Evolutionary conservation across 768 basidiomycete species (phyloP).

Genomic region (Udeniomyces megalosporus): DNA sequence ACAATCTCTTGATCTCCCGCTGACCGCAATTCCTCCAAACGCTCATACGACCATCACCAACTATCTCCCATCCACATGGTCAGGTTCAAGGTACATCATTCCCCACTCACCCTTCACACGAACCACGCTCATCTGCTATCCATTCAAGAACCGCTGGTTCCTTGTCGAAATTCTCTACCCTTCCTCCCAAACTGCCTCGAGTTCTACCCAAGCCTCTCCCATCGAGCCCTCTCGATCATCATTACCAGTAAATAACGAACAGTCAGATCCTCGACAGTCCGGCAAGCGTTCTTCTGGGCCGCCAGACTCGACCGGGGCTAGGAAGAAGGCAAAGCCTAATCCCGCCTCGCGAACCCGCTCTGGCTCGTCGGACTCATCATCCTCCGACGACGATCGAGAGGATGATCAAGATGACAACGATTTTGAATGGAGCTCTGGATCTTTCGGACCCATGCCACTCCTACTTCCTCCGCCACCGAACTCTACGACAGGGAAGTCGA

Average conservation of each 20-base stretch:
- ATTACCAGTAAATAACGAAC: not conserved
- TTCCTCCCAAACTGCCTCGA: slow-evolving; percentile 10
- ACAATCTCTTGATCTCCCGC: not conserved
- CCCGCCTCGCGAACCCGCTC: too few species aligned
- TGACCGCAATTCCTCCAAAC: not conserved
- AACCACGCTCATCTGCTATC: not conserved
- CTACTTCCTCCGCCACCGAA: slow-evolving; percentile 12
- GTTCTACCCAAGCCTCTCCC: not conserved
- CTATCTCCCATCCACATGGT: slow-evolving; percentile 36
- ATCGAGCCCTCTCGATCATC: not conserved
- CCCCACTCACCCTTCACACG: not conserved
- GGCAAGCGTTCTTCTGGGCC: not conserved
- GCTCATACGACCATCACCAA: not conserved
- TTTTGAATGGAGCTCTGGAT: not conserved
- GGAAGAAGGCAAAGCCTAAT: not conserved
- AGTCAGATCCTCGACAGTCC: not conserved
- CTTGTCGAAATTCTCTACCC: slow-evolving; percentile 62
- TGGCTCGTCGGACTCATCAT: too few species aligned
- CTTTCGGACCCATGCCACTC: slow-evolving; percentile 2
- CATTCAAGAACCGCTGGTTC: slow-evolving; percentile 62
- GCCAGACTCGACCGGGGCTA: not conserved
- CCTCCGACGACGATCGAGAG: too few species aligned
- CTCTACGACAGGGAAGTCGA: not conserved
- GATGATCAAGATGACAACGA: too few species aligned
- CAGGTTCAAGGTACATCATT: slow-evolving; percentile 42